Evolutionary conservation across 371 early-diverging fungal species (phyloP), one percentile per base, ranked within the genome.

Genomic region (Mycotypha africana): DNA sequence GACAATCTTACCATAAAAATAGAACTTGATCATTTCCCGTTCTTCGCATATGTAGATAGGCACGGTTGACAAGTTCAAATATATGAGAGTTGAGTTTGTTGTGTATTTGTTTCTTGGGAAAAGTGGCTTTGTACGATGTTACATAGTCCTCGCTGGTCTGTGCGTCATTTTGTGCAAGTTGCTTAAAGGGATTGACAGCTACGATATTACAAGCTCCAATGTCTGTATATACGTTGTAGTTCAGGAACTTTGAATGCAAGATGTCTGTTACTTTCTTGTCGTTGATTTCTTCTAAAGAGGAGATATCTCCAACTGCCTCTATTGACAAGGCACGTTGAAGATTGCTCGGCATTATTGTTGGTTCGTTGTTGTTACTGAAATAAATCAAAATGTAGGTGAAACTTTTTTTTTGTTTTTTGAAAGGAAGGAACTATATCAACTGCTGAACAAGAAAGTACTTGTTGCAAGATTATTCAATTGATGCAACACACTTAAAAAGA

Each of bases 1-100:
- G 5, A 32, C 33, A n/a, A 12, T 8, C 57, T 51, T 73, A 74
- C 80, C 60, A 62, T 31, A 73, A 59, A 38, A 83, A 82, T 76
- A 74, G 88, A 57, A 65, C 78, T 61, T 72, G 89, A 72, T 70
- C 92, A 70, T 69, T 84, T 35, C 73, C 88, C 64, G 85, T 84
- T 68, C 72, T 82, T 66, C 80, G 83, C 91, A 68, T 88, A 78
- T 67, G 87, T 56, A 74, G 62, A 49, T 82, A 84, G 4, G 81
- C 74, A 31, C 67, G 63, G 12, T 71, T 76, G 17, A 67, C 81
- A 37, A 85, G 66, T 42, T 85, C 80, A 59, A 85, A 94, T 17
- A 90, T 76, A 67, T 94, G 96, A 10, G 97, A 91, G 4, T 74
- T 54, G 37, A 78, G 56, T 15, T 17, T 30, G 34, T 58, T 52